A percentile compares a stretch with the other conserved stretches of the same genome.
phyloP scores from a whole-genome alignment of 2,329 filamentous ascomycete species.

The Penicillium sp. region DNA sequence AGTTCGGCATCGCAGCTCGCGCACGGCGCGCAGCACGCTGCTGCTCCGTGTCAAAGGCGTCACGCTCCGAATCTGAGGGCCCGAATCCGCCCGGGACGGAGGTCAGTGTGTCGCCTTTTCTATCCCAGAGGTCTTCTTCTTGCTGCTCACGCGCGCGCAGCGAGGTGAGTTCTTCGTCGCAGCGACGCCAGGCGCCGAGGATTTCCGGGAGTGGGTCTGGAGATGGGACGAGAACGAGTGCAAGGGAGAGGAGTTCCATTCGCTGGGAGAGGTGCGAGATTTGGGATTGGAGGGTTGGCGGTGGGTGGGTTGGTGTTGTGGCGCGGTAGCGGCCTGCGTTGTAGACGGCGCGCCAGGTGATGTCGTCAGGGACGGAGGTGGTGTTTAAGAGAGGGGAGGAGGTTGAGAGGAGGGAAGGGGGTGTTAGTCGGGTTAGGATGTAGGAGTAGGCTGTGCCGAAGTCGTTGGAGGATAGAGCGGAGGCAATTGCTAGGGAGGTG shows the following conservation, averaged over 20 bases:
- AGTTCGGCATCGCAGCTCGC: conserved; percentile 25
- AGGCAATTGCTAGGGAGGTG: conserved; percentile 47
- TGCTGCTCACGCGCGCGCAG: conserved; percentile 56
- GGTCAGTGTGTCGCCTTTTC: conserved; percentile 49
- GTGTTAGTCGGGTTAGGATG: conserved; percentile 58
- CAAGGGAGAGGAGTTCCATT: conserved; percentile 64
- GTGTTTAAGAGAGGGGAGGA: conserved; percentile 30
- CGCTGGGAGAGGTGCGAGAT: conserved; percentile 61
- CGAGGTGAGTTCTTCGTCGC: conserved; percentile 59
- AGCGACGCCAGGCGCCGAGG: conserved; percentile 61
- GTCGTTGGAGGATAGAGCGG: conserved; percentile 45
- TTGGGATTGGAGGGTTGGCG: conserved; percentile 38
- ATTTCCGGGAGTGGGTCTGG: conserved; percentile 59
- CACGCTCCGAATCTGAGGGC: conserved; percentile 45
- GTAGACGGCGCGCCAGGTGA: conserved; percentile 65
- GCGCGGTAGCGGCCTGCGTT: conserved; percentile 58
- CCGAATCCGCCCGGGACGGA: conserved; percentile 48
- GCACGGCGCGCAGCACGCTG: conserved; percentile 38
- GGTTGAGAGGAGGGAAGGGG: conserved; percentile 34
- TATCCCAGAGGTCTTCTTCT: conserved; percentile 60
- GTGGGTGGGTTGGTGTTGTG: conserved; percentile 29
- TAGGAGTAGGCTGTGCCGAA: conserved; percentile 67
- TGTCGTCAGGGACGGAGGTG: conserved; percentile 50
- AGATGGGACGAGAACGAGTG: conserved; percentile 60
- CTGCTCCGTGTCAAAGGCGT: conserved; percentile 46